These are phyloP conservation scores for Tagetes patula DNA, from an alignment of 129 eudicot genomes.

Conservation along the genomic window DNA sequence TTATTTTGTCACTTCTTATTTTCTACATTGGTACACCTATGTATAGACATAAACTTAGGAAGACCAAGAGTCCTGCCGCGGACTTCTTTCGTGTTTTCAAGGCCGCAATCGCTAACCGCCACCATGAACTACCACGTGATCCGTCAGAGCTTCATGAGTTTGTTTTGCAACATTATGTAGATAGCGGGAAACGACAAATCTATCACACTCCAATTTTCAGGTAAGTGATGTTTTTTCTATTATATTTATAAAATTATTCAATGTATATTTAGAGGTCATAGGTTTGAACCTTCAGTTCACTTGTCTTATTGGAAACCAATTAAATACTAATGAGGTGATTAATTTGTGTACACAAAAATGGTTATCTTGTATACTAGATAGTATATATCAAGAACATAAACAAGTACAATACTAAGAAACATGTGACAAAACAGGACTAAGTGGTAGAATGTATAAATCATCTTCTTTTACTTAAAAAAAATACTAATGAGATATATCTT, in stretches of 20 bases:
- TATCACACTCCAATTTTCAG: conserved; percentile 68
- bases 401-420: too few species aligned
- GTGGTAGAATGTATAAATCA: too few species aligned
- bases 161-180: conserved; percentile 47
- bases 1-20: conserved; percentile 56
- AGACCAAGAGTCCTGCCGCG: conserved; percentile 47
- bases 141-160: conserved; percentile 62
- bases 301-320: not conserved
- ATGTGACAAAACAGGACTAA: too few species aligned
- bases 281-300: not conserved
- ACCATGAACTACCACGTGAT: conserved; percentile 40
- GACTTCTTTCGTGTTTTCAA: conserved; percentile 49
- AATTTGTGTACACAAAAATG: not conserved
- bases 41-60: conserved; percentile 80
- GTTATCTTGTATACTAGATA: too few species aligned
- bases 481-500: too few species aligned
- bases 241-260: not conserved
- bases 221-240: conserved; percentile 26
- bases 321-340: not conserved
- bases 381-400: too few species aligned
- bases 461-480: too few species aligned
- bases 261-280: not conserved
- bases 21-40: conserved; percentile 81
- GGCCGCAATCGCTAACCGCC: conserved; percentile 58
- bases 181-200: conserved; percentile 54